These are phyloP conservation scores for Haplosporangium sp. DNA, from an alignment of 371 early-diverging fungal species.

Conservation along the genomic window DNA sequence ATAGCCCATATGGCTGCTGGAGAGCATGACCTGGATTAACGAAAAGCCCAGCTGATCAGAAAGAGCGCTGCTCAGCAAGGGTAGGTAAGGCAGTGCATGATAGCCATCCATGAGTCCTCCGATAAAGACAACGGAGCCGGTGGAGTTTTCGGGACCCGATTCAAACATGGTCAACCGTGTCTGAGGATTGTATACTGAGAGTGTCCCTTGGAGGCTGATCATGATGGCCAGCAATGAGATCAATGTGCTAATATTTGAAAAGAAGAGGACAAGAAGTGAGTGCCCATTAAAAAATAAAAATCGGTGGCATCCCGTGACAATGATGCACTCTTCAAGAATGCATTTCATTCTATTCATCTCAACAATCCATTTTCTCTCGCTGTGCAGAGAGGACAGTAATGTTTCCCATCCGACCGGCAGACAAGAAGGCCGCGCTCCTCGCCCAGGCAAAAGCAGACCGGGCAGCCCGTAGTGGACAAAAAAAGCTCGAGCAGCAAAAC, in stretches of 20 bases:
- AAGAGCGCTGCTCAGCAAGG: slow-evolving; percentile 42
- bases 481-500: slow-evolving; percentile 21
- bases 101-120: slow-evolving; percentile 64
- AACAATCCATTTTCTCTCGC: slow-evolving; percentile 1
- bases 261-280: background rate
- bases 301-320: no score
- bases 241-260: background rate
- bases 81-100: slow-evolving; percentile 60
- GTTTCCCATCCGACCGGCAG: slow-evolving; percentile 42
- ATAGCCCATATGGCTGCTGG: slow-evolving; percentile 63
- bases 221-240: slow-evolving; percentile 14
- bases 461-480: slow-evolving; percentile 37
- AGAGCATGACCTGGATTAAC: slow-evolving; percentile 61
- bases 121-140: slow-evolving; percentile 59
- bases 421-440: slow-evolving; percentile 49
- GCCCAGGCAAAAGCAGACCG: slow-evolving; percentile 54
- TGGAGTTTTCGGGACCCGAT: slow-evolving; percentile 51
- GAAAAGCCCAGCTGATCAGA: slow-evolving; percentile 54
- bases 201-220: slow-evolving; percentile 40
- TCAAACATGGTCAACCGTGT: slow-evolving; percentile 62
- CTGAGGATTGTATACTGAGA: slow-evolving; percentile 44
- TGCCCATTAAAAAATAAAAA: no score
- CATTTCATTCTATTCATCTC: background rate
- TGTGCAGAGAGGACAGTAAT: slow-evolving; percentile 2
- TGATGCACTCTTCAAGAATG: no score